These are phyloP conservation scores for Cordia subcordata DNA, from an alignment of 257 asterid genomes.

Conservation along the genomic window DNA sequence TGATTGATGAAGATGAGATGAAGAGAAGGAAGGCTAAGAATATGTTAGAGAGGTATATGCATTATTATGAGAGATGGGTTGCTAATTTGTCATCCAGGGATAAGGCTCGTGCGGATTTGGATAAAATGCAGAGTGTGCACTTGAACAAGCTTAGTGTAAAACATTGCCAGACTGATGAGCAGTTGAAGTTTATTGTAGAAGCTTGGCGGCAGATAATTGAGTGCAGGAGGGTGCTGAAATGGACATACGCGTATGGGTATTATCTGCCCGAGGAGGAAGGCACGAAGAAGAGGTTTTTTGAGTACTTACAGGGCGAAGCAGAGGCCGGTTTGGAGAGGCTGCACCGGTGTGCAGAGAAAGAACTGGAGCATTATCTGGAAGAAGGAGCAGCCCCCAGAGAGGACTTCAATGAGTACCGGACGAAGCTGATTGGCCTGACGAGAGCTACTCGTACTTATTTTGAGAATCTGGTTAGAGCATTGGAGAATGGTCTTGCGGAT, in stretches of 20 bases:
- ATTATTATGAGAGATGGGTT: slow-evolving; percentile 36
- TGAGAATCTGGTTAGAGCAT: slow-evolving; percentile 2
- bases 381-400: neutral
- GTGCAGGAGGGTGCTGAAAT: slow-evolving; percentile 35
- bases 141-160: neutral
- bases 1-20: neutral
- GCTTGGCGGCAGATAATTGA: slow-evolving; percentile 40
- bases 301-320: slow-evolving; percentile 30
- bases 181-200: slow-evolving; percentile 5
- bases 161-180: neutral
- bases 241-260: slow-evolving; percentile 37
- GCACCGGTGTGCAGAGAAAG: slow-evolving; percentile 34
- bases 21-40: neutral
- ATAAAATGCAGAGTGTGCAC: neutral
- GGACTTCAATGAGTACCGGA: neutral
- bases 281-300: slow-evolving; percentile 17
- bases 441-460: neutral
- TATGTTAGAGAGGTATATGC: slow-evolving; percentile 14
- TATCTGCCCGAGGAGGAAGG: slow-evolving; percentile 9
- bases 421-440: neutral
- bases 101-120: slow-evolving; percentile 19
- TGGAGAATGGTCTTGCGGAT: slow-evolving; percentile 3
- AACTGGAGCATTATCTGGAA: neutral
- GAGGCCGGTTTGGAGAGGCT: slow-evolving; percentile 34
- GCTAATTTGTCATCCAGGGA: slow-evolving; percentile 15